Evolutionary conservation across 2,329 filamentous ascomycete species (phyloP).

Genomic region (Phaeoacremonium minimum): DNA sequence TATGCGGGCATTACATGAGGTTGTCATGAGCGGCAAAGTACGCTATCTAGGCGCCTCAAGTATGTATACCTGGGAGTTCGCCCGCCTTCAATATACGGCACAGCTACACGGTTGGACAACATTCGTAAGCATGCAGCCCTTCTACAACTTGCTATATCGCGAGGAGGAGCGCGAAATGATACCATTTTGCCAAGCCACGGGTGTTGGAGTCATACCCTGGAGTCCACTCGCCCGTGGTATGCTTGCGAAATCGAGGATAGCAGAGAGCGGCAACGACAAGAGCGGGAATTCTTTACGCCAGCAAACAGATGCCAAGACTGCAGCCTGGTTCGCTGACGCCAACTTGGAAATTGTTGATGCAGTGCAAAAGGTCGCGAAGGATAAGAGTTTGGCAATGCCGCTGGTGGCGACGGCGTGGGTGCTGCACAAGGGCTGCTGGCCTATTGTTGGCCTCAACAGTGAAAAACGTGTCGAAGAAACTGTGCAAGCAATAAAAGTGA

Average conservation of each 20-base stretch:
- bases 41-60: constrained; percentile 33
- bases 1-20: constrained; percentile 56
- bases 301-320: constrained; percentile 27
- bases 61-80: constrained; percentile 21
- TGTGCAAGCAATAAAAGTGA: constrained; percentile 31
- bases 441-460: constrained; percentile 50
- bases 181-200: constrained; percentile 27
- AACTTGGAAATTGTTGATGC: constrained; percentile 27
- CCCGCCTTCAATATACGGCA: constrained; percentile 27
- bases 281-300: constrained; percentile 15
- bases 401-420: constrained; percentile 56
- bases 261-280: constrained; percentile 10
- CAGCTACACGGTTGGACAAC: constrained; percentile 51
- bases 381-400: constrained; percentile 52
- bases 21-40: constrained; percentile 52
- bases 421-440: constrained; percentile 38
- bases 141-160: constrained; percentile 54
- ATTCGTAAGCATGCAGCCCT: constrained; percentile 57
- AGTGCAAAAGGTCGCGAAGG: constrained; percentile 20
- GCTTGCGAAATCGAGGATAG: constrained; percentile 14
- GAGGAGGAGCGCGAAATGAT: constrained; percentile 49
- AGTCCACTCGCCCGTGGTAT: constrained; percentile 25
- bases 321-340: constrained; percentile 31
- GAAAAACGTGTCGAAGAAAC: constrained; percentile 52
- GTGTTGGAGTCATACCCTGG: constrained; percentile 29